Conservation (phyloP, 768 basidiomycete species). For the Naganishia onofrii region DNA sequence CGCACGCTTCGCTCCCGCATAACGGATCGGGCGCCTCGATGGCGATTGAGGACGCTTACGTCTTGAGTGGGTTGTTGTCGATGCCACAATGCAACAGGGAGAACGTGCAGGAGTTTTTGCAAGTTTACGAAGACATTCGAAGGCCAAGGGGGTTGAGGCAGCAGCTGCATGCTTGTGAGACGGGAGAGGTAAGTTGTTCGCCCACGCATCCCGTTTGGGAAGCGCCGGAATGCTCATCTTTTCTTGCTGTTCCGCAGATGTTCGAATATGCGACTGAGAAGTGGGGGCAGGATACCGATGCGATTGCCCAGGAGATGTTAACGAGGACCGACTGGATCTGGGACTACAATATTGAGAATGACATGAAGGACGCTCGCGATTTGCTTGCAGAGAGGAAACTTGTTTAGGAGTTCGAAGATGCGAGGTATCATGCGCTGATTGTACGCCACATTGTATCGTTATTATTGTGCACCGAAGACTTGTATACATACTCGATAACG, state of each 20-base stretch:
- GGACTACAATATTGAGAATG: constrained; percentile 25
- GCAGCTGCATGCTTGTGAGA: constrained; percentile 28
- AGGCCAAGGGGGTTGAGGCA: constrained; percentile 19
- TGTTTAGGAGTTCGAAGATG: neutral
- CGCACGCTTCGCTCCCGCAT: constrained; percentile 27
- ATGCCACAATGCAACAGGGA: constrained; percentile 7
- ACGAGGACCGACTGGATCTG: constrained; percentile 30
- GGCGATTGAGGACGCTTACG: constrained; percentile 32
- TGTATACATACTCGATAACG: neutral
- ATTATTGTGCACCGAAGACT: neutral
- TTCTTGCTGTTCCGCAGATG: constrained; percentile 4
- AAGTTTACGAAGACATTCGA: constrained; percentile 27
- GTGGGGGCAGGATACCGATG: constrained; percentile 19
- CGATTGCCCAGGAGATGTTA: constrained; percentile 30
- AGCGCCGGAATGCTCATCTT: too few relatives aligned
- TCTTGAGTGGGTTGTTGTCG: constrained; percentile 16
- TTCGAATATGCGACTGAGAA: constrained; percentile 21
- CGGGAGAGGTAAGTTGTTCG: constrained; percentile 27
- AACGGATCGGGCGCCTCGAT: constrained; percentile 25
- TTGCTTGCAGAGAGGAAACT: constrained; percentile 2
- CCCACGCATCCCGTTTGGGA: too few relatives aligned
- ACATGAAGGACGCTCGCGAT: constrained; percentile 17
- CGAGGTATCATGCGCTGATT: neutral
- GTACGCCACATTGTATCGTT: neutral
- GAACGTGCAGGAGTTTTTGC: constrained; percentile 27